Base-by-base conservation (phyloP, 163 green algal genomes). In the Scenedesmus sp. region DNA sequence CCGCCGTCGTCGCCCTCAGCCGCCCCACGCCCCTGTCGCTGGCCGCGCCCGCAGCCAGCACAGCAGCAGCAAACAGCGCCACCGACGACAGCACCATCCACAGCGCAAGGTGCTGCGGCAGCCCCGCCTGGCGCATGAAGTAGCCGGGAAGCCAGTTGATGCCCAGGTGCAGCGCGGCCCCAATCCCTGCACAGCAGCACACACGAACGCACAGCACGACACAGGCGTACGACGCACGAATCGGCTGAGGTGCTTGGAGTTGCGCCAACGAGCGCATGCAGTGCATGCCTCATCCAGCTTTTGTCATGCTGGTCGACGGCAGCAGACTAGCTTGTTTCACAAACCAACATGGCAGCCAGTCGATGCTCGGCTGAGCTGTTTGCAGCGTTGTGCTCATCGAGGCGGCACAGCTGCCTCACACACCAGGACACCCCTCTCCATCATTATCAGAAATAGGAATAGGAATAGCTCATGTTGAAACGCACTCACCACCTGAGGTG, bases 81-180 rank as follows among this genome's bases (percentile, higher is more conserved):
- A 83, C 18, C 2, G 18, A 83, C 4, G 76, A 56, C 76, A 83
- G 76, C 76, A 83, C 30, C 76, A 83, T 83, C 76, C 76, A 83
- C n/a, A 83, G 76, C 40, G n/a, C 42, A 1, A 83, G 33, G n/a
- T 30, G 18, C 40, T 46, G 37, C 20, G 37, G 40, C 76, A 83
- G 42, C 2, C 76, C 76, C 2, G 20, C 76, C 22, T 83, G 37
- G 5, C 42, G 22, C 40, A 46, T 44, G 76, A 83, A 83, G 76
- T 53, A 83, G 20, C 40, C 37, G 20, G 76, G 76, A 5, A 83
- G 37, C 76, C 76, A 83, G 76, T 46, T 53, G n/a, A 53, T 53
- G 76, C 76, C 76, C 20, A 83, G 20, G 6, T 83, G 42, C 16
- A 83, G 59, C 22, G 59, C 59, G 10, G 59, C 59, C 7, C 22